Base-by-base conservation (phyloP, 169 alveolate genomes). In the Plasmodium gonderi region DNA sequence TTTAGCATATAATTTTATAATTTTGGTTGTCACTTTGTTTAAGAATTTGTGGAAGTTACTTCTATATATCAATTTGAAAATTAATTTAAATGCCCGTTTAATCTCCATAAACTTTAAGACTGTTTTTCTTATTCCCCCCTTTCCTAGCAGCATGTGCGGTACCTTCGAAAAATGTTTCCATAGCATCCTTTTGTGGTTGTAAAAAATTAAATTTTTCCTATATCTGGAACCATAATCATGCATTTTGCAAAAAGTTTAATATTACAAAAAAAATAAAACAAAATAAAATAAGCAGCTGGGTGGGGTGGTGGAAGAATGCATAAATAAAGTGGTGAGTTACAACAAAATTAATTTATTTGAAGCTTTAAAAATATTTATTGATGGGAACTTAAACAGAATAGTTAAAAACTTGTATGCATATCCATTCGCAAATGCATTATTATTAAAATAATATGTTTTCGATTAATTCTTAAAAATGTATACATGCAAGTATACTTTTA, bases 281-380 rank as follows among this genome's bases (percentile, higher is more conserved):
- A 60, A 60, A 60, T 26, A 60, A 78, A 78, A 47, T 38, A 74
- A 74, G 23, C 72, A 54, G 23, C 72, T 54, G 72, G 72, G 72
- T 54, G 72, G 36, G 72, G 17, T 54, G 72, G 36, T 1, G 33
- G 72, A 54, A n/a, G 67, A 54, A 17, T 54, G 72, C n/a, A 36
- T 72, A 42, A 69, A 82, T 74, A 82, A 69, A 69, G 20, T 49
- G 76, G 44, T 12, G 60, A 68, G 23, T 69, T 69, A 51, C 9
- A 82, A 82, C 92, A 82, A 82, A 82, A 29, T 68, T 33, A 68
- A 20, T 54, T 82, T 45, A 69, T 82, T 82, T 79, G 17, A 79
- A 79, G 38, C 42, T 38, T 45, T 45, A 45, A 74, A 11, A 74
- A 45, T 74, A 74, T 23, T 23, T 29, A 7, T 74, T 74, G 17